Evolutionary conservation across 345 rosid species (phyloP).

Genomic region (Anacardium occidentale): DNA sequence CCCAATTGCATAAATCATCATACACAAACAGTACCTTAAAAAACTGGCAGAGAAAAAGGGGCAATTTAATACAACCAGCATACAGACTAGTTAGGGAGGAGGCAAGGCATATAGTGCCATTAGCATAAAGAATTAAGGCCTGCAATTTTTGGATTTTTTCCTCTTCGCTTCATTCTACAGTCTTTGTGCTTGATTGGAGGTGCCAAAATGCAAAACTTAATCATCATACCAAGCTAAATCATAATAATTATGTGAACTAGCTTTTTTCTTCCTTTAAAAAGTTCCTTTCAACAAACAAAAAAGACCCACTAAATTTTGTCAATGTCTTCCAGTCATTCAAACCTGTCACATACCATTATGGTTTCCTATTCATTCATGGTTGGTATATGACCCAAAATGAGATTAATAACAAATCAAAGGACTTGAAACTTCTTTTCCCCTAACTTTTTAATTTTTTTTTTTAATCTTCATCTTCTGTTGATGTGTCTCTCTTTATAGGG

Average conservation of each 20-base stretch:
- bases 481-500: conserved; percentile 35
- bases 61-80: background rate
- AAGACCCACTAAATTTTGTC: conserved; percentile 12
- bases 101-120: background rate
- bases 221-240: background rate
- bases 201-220: conserved; percentile 22
- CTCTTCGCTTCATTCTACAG: conserved; percentile 19
- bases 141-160: conserved; percentile 25
- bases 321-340: conserved; percentile 13
- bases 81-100: conserved; percentile 1
- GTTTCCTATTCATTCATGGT: conserved; percentile 19
- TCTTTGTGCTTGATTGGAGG: conserved; percentile 26
- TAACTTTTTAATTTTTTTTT: background rate
- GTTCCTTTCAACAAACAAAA: background rate
- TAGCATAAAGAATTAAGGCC: conserved; percentile 28
- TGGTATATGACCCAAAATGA: conserved; percentile 30
- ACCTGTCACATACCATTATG: conserved; percentile 24
- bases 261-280: background rate
- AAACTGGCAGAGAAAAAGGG: conserved; percentile 9
- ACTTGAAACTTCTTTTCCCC: conserved; percentile 19
- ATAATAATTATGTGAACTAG: background rate
- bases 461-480: background rate
- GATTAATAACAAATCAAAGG: conserved; percentile 5
- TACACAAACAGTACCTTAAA: conserved; percentile 20
- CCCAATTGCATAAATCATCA: conserved; percentile 15